Base-by-base conservation (phyloP, 768 basidiomycete species). In the Coprinopsis marcescibilis region DNA sequence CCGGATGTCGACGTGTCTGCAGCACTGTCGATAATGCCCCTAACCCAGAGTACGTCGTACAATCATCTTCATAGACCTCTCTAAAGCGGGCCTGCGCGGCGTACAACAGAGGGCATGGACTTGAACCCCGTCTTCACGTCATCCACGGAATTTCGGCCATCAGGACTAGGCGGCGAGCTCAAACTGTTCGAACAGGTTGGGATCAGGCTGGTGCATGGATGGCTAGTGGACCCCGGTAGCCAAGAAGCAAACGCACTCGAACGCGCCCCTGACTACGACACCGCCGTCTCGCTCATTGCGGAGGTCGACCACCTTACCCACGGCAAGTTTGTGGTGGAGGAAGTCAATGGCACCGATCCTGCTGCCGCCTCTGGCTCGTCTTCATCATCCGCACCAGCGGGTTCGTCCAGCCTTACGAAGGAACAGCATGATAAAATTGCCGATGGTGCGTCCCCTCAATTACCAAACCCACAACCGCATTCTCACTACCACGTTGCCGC, bases 141-240 rank as follows among this genome's bases (percentile, higher is more conserved):
- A 0, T 59, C 81, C 5, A 77, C 76, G 2, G 74, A 79, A 0
- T 93, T 94, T 60, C 71, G 77, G 11, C 85, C 89, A 1, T 68
- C 70, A 7, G 77, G 75, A 1, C 72, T 73, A 11, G 56, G 79
- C 0, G 90, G 88, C 1, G 93, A 89, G 58, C 76, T 96, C 35
- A 79, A 85, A 49, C 76, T 96, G 6, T 96, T 96, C 57, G 69
- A 81, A n/a, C 81, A 88, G 35, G 86, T 81, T 0, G 82, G 81
- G 7, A 88, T 95, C 35, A 67, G 77, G 4, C 79, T 96, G 32
- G 81, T 92, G 1, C 92, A 95, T 49, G 93, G 93, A 1, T 96
- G 93, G 93, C 74, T 86, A 13, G 80, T 80, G n/a, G 85, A 87
- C 51, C 83, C 83, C 0, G 72, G 70, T 2, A 80, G 78, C 48